These are phyloP conservation scores for Apiospora phragmitis DNA, from an alignment of 2,329 filamentous ascomycete species.

Conservation along the genomic window DNA sequence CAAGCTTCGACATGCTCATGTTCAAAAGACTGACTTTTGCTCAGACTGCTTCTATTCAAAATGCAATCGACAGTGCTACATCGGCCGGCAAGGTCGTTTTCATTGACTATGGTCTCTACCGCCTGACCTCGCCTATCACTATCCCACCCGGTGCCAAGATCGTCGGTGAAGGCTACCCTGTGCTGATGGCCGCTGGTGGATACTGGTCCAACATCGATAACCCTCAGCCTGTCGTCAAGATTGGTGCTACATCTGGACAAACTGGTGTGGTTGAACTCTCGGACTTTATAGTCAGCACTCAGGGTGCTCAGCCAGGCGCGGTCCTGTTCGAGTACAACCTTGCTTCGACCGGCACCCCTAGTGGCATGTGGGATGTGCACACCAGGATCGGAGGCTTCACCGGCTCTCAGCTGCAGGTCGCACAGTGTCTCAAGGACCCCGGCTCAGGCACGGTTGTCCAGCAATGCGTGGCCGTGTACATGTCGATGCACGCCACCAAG, in stretches of 20 bases:
- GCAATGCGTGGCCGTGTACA: constrained; percentile 39
- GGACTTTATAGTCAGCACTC: constrained; percentile 70
- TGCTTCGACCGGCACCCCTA: constrained; percentile 43
- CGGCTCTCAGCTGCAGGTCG: constrained; percentile 67
- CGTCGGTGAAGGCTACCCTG: constrained; percentile 33
- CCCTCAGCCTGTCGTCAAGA: constrained; percentile 65
- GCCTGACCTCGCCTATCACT: constrained; percentile 46
- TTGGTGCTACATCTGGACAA: constrained; percentile 62
- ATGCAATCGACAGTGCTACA: constrained; percentile 52
- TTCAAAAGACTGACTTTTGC: constrained; percentile 26
- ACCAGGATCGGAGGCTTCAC: constrained; percentile 71
- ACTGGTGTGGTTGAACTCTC: constrained; percentile 67
- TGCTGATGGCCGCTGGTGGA: constrained; percentile 54
- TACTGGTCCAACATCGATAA: constrained; percentile 57
- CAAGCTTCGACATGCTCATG: constrained; percentile 44
- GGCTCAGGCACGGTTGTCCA: constrained; percentile 28
- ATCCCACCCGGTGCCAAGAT: constrained; percentile 44
- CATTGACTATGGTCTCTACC: constrained; percentile 58
- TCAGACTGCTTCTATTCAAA: constrained; percentile 56
- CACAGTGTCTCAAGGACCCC: constrained; percentile 62
- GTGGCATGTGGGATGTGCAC: constrained; percentile 74
- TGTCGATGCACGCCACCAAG: constrained; percentile 39
- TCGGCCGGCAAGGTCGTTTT: constrained; percentile 51
- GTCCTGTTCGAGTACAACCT: constrained; percentile 75
- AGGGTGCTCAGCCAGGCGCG: constrained; percentile 67